These are phyloP conservation scores for Liquidambar formosana DNA, from an alignment of 164 flowering plant genomes.

Conservation along the genomic window DNA sequence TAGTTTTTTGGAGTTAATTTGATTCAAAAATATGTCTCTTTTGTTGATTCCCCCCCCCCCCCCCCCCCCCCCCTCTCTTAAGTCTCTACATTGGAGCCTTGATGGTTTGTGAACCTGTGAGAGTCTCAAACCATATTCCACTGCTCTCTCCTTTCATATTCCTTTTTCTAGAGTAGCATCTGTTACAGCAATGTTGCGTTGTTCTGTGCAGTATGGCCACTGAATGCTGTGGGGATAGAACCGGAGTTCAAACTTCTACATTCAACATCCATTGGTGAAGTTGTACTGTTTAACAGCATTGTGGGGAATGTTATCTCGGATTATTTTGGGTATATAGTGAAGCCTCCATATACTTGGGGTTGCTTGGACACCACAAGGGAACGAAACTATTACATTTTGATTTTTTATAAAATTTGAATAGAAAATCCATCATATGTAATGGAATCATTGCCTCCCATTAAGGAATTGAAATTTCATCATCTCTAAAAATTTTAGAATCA, in stretches of 20 bases:
- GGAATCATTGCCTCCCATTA: no score
- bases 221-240: constrained; percentile 49
- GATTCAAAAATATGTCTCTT: background rate
- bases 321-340: constrained; percentile 51
- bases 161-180: background rate
- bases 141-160: background rate
- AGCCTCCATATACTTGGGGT: background rate
- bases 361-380: background rate
- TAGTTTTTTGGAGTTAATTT: background rate
- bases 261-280: constrained; percentile 42
- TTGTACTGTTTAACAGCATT: constrained; percentile 50
- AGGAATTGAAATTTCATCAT: no score
- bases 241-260: constrained; percentile 54
- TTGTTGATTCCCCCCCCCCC: background rate
- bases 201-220: constrained; percentile 56
- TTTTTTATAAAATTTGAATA: no score
- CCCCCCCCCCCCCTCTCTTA: background rate
- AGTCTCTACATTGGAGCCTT: background rate
- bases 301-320: constrained; percentile 65
- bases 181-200: background rate
- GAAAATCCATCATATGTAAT: no score
- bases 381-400: no score
- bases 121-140: background rate
- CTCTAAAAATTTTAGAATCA: no score
- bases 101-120: background rate